Percentiles rank a stretch among this genome's conserved stretches.
Evolutionary conservation across 2,329 filamentous ascomycete genomes (phyloP).

Genomic region (Neocucurbitaria cava): DNA sequence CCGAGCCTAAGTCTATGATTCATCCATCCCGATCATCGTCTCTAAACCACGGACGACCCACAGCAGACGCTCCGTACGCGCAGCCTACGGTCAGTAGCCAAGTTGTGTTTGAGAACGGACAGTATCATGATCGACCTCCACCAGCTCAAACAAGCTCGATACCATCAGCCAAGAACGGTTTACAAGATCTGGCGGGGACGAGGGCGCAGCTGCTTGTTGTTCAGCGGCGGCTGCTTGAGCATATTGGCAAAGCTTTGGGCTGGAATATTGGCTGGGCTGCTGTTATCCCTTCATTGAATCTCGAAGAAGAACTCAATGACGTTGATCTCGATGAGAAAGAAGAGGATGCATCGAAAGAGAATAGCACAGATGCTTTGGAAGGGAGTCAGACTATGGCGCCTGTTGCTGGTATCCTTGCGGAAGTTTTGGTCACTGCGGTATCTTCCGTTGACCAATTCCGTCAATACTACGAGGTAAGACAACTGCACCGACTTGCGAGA

Average conservation of each 20-base stretch:
- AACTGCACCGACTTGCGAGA: background rate
- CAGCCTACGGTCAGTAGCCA: constrained; percentile 36
- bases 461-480: constrained; percentile 48
- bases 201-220: constrained; percentile 83
- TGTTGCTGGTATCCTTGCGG: constrained; percentile 39
- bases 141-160: constrained; percentile 27
- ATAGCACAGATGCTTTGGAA: constrained; percentile 8
- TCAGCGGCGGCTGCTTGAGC: constrained; percentile 79
- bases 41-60: constrained; percentile 51
- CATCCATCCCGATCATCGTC: constrained; percentile 72
- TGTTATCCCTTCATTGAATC: constrained; percentile 32
- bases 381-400: constrained; percentile 7
- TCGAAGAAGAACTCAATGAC: constrained; percentile 44
- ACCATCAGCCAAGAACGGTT: constrained; percentile 59
- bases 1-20: constrained; percentile 74
- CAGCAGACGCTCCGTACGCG: constrained; percentile 43
- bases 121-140: constrained; percentile 40
- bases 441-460: constrained; percentile 49
- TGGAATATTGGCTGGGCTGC: constrained; percentile 80
- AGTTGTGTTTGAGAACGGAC: constrained; percentile 49
- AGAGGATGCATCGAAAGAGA: constrained; percentile 19
- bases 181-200: constrained; percentile 82
- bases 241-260: constrained; percentile 71
- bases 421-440: constrained; percentile 41
- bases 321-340: constrained; percentile 44